Evolutionary conservation across 2,329 filamentous ascomycete genomes (phyloP).

Genomic region (Emergomyces africanus): DNA sequence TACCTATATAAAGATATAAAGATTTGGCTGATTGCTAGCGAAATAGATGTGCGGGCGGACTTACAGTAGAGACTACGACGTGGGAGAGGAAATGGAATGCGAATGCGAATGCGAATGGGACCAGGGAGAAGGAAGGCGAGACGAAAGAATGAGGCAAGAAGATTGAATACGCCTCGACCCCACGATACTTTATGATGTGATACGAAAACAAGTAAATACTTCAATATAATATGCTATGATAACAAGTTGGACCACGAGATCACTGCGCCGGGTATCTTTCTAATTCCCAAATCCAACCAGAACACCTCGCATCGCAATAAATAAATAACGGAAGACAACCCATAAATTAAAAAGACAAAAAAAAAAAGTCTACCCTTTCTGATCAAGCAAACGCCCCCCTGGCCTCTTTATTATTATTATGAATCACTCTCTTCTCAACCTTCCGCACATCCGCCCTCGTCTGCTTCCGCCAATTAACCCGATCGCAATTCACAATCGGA

Average conservation of each 20-base stretch:
- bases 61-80: slow-evolving; percentile 50
- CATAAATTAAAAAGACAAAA: slow-evolving; percentile 9
- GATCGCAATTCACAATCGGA: slow-evolving; percentile 48
- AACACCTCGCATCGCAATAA: background rate
- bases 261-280: background rate
- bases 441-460: slow-evolving; percentile 21
- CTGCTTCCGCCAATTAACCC: slow-evolving; percentile 43
- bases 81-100: slow-evolving; percentile 33
- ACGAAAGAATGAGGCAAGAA: background rate
- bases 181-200: background rate
- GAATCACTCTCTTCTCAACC: slow-evolving; percentile 16
- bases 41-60: slow-evolving; percentile 37
- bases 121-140: slow-evolving; percentile 12
- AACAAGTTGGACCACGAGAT: background rate
- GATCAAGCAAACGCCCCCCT: slow-evolving; percentile 11
- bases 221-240: background rate
- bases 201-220: background rate
- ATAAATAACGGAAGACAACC: too few species aligned
- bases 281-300: background rate
- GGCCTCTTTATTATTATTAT: slow-evolving; percentile 11
- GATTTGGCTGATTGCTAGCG: slow-evolving; percentile 4
- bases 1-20: too few species aligned
- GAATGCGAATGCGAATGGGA: background rate
- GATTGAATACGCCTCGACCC: background rate
- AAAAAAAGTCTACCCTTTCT: slow-evolving; percentile 12